A percentile compares a stretch with the other conserved stretches of the same genome.
These are phyloP conservation scores for Saccharum spontaneum DNA, from an alignment of 176 grass and related monocot species.

Conservation along the genomic window DNA sequence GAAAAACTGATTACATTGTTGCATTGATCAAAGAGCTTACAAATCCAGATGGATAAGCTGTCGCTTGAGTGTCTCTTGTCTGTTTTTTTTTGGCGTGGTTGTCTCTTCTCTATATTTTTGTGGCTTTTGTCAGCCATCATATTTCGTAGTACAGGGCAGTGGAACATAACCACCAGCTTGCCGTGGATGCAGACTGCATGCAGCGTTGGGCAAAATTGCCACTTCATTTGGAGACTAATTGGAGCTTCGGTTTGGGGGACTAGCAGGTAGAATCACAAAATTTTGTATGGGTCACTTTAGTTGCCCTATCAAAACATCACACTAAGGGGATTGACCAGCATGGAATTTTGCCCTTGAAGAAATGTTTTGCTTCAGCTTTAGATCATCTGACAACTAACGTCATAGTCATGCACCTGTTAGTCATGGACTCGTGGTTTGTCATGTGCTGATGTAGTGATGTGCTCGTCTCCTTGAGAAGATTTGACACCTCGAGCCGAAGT, in stretches of 20 bases:
- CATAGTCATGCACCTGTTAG: not conserved
- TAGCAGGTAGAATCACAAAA: not conserved
- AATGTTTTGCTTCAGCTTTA: not conserved
- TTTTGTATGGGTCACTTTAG: no score
- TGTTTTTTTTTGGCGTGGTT: not conserved
- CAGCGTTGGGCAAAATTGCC: not conserved
- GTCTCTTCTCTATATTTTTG: not conserved
- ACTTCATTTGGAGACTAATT: not conserved
- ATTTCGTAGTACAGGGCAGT: not conserved
- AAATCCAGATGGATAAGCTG: no score
- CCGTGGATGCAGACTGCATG: not conserved
- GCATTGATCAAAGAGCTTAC: not conserved
- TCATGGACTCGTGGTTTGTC: not conserved
- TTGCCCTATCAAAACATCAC: not conserved
- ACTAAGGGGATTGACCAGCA: not conserved
- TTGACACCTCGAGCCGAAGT: not conserved
- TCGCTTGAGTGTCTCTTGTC: no score
- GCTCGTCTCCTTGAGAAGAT: no score
- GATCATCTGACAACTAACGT: not conserved
- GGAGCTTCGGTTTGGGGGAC: not conserved
- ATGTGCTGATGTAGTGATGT: not conserved
- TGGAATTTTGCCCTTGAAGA: not conserved
- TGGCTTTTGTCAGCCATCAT: not conserved
- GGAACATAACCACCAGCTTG: not conserved
- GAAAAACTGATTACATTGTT: not conserved